Evolutionary conservation across 768 basidiomycete species (phyloP), one percentile per base, ranked within the genome.

Genomic region (Hygrocybe coccinea): DNA sequence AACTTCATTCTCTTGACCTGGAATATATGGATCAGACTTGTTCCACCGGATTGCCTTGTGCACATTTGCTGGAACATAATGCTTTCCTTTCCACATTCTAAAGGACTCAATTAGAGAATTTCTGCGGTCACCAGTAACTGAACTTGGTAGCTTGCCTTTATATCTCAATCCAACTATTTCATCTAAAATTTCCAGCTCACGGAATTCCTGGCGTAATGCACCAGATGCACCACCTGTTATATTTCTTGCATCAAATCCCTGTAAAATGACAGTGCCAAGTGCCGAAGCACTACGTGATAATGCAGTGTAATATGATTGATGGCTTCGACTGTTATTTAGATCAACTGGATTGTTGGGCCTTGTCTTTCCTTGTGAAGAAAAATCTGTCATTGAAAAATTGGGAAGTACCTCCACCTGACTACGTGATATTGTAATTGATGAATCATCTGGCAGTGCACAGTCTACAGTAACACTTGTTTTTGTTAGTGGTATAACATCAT

Each of bases 321-420:
- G 38, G 44, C 44, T 46, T 46, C 12, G 44, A 46, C 60, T 59
- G 34, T 62, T 54, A n/a, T 52, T 50, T 1, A 69, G 47, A 52
- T 71, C 62, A 11, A 66, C 67, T 49, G 62, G 51, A 59, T 72
- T 72, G n/a, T 55, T 39, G 8, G 11, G 24, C 29, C 69, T 36
- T 1, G 68, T 68, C 48, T 56, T 60, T 17, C 63, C 63, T 55
- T 64, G 62, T n/a, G 57, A 59, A 3, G 56, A 38, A 52, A 56
- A 64, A 53, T 71, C 69, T 4, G 71, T 71, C 62, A 71, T 70
- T 5, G 65, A 62, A 64, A 71, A 70, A 50, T 67, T 29, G 29
- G 29, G 37, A 38, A 52, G 66, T 41, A 60, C 67, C 54, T 50
- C 21, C 1, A 69, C 65, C 56, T 71, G 70, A n/a, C 37, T 19